Evolutionary conservation across 176 grass and related monocot genomes (phyloP).

Genomic region (Hsuehochloa calcarea): DNA sequence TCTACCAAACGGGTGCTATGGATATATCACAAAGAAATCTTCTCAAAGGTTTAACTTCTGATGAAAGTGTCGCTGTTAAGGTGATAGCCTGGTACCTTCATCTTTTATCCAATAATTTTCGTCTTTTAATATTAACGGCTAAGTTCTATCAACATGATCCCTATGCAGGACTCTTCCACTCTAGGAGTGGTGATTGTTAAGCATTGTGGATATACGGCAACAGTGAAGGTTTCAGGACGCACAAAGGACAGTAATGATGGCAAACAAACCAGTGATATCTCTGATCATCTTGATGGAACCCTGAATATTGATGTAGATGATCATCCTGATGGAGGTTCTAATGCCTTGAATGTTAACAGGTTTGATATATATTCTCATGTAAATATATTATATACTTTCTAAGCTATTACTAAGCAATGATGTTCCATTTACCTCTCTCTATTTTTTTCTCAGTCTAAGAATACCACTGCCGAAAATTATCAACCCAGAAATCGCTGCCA

Average conservation of each 20-base stretch:
- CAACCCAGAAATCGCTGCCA: conserved; percentile 33
- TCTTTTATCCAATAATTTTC: not conserved
- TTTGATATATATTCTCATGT: conserved; percentile 37
- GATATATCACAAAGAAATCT: conserved; percentile 82
- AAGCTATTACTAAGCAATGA: not conserved
- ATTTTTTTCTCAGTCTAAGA: conserved; percentile 68
- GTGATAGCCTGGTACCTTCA: conserved; percentile 40
- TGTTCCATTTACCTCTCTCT: conserved; percentile 13
- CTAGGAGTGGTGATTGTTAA: conserved; percentile 92
- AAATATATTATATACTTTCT: conserved; percentile 9
- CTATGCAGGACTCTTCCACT: conserved; percentile 60
- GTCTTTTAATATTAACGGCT: not conserved
- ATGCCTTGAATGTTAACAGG: conserved; percentile 96
- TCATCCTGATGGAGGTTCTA: conserved; percentile 81
- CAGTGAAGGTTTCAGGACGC: conserved; percentile 62
- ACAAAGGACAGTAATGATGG: conserved; percentile 32
- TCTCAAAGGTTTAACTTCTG: conserved; percentile 92
- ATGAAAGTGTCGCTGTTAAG: conserved; percentile 76
- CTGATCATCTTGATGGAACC: conserved; percentile 59
- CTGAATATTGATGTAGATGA: conserved; percentile 61
- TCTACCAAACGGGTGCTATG: conserved; percentile 40
- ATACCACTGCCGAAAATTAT: conserved; percentile 49
- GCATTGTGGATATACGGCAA: conserved; percentile 90
- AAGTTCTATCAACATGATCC: conserved; percentile 27
- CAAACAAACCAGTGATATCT: conserved; percentile 41